Evolutionary conservation across 352 stramenopile species (phyloP).

Genomic region (Pythium pyrilobum): DNA sequence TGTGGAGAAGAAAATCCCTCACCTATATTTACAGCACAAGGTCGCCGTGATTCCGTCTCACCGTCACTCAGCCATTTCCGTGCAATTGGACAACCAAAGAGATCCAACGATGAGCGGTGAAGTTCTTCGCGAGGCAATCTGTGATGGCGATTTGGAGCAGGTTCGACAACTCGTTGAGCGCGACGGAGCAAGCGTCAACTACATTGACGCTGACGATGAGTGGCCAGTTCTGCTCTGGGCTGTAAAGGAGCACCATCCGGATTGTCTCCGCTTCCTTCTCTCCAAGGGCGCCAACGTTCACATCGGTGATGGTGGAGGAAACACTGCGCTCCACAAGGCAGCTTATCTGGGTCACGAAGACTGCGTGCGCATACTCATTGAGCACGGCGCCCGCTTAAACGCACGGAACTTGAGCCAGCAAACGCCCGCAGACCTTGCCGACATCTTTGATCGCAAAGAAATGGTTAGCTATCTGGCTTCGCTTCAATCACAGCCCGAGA

Average conservation of each 20-base stretch:
- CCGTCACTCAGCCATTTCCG: too few species aligned
- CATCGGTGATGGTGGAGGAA: slow-evolving; percentile 28
- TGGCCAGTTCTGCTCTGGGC: slow-evolving; percentile 40
- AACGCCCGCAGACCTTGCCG: slow-evolving; percentile 29
- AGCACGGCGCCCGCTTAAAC: slow-evolving; percentile 20
- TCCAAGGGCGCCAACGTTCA: slow-evolving; percentile 30
- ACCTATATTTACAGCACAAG: too few species aligned
- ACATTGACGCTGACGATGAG: slow-evolving; percentile 33
- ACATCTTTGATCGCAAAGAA: slow-evolving; percentile 37
- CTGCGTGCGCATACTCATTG: slow-evolving; percentile 25
- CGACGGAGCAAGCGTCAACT: slow-evolving; percentile 27
- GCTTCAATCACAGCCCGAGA: neutral
- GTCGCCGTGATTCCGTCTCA: too few species aligned
- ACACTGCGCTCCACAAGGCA: slow-evolving; percentile 42
- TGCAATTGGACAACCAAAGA: too few species aligned
- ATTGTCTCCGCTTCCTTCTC: slow-evolving; percentile 26
- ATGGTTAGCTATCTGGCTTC: slow-evolving; percentile 22
- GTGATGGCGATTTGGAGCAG: slow-evolving; percentile 22
- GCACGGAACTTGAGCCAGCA: slow-evolving; percentile 28
- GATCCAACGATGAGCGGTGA: slow-evolving; percentile 26
- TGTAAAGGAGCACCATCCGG: slow-evolving; percentile 29
- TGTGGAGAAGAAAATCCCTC: too few species aligned
- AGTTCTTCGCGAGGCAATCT: slow-evolving; percentile 36
- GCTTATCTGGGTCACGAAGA: slow-evolving; percentile 35
- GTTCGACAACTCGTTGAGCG: slow-evolving; percentile 20